Evolutionary conservation across 139 green algal genomes (phyloP), one percentile per base, ranked within the genome.

Genomic region (Raphidocelis subcapitata): DNA sequence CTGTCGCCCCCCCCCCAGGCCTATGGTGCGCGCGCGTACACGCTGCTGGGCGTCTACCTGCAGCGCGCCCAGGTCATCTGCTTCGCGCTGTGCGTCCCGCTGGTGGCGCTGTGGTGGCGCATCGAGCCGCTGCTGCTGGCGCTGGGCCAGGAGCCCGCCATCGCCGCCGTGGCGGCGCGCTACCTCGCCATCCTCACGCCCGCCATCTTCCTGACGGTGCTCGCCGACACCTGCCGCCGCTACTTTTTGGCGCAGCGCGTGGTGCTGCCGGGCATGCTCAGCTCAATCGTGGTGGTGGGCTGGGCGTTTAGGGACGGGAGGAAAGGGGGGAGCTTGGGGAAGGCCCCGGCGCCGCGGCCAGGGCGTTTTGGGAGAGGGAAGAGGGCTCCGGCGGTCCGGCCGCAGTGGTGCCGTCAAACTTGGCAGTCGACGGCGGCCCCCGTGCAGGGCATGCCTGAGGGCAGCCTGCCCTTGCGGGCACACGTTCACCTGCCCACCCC

Each of bases 11-110:
- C 35, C 2, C 29, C 49, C 1, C 76, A 95, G 83, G 88, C 83
- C 0, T 95, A 77, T 72, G 90, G 90, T 15, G 90, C 89, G 0
- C 56, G 76, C 2, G 85, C 86, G 69, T 94, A 92, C 79, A 33
- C 41, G 5, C 62, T 73, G 18, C 49, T 94, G 63, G 90, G 90
- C 20, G 37, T 86, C 24, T 61, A 85, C 21, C 71, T 91, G 57
- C 89, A 94, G 74, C 72, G 87, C 2, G 86, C 86, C 0, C 35
- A 94, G 60, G 31, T 91, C 12, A 80, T 94, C 4, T 82, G 76
- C 21, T 79, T 72, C 63, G 33, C 73, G 5, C 75, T 74, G 3
- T 81, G 77, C 44, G 14, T 83, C 0, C 69, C 73, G 28, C 72
- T 95, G 21, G 23, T 63, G 15, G 24, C 83, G 29, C 60, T 91